Conservation (phyloP, 164 flowering plant species). For the Tetrastigma voinierianum region DNA sequence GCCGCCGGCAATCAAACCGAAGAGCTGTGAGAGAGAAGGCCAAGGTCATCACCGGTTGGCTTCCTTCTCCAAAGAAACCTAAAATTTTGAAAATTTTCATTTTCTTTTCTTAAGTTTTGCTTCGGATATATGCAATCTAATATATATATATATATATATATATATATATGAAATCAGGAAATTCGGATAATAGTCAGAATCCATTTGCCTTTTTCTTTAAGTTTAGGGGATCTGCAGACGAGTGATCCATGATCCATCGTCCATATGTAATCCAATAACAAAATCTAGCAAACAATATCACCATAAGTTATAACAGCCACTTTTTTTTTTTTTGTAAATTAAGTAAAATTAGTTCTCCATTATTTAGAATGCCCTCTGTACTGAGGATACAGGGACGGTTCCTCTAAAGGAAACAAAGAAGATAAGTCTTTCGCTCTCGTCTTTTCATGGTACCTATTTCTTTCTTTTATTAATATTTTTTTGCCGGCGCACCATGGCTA, state of each 20-base stretch:
- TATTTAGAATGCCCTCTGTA: too few relatives aligned
- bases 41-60: conserved; percentile 73
- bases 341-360: too few relatives aligned
- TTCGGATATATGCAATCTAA: conserved; percentile 12
- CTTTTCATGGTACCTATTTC: conserved; percentile 12
- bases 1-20: conserved; percentile 61
- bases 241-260: too few relatives aligned
- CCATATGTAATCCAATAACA: too few relatives aligned
- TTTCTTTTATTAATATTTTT: too few relatives aligned
- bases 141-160: conserved; percentile 6
- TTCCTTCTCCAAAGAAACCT: conserved; percentile 60
- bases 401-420: too few relatives aligned
- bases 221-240: not conserved
- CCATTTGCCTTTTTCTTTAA: conserved; percentile 1
- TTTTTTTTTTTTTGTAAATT: too few relatives aligned
- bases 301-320: too few relatives aligned
- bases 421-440: conserved; percentile 4
- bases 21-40: conserved; percentile 42
- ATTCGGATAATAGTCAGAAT: conserved; percentile 15
- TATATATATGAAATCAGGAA: conserved; percentile 4
- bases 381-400: too few relatives aligned
- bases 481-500: too few relatives aligned
- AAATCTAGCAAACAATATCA: too few relatives aligned
- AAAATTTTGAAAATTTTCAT: conserved; percentile 27
- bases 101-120: too few relatives aligned